These are phyloP conservation scores for Dentiscutata heterogama DNA, from an alignment of 371 early-diverging fungal genomes.

Conservation along the genomic window DNA sequence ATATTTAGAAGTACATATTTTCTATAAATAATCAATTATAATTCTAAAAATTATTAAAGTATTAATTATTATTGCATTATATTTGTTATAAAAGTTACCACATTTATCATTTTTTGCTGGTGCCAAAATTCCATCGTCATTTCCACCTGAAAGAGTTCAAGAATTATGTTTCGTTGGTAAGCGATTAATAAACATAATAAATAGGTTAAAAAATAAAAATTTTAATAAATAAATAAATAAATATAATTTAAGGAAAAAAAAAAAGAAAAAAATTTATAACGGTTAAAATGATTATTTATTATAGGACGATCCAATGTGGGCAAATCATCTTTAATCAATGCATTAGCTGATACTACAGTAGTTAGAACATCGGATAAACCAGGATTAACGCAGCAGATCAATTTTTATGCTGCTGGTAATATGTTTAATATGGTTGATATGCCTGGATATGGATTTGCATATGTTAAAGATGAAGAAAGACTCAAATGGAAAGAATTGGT, in stretches of 20 bases:
- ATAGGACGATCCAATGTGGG: conserved; percentile 83
- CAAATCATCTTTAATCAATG: conserved; percentile 81
- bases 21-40: neutral
- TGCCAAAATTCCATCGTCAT: conserved; percentile 67
- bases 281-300: too few relatives aligned
- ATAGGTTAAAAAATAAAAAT: conserved; percentile 36
- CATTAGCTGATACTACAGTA: conserved; percentile 68
- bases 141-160: conserved; percentile 67
- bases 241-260: too few relatives aligned
- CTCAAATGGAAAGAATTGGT: conserved; percentile 74
- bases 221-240: too few relatives aligned
- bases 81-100: conserved; percentile 59
- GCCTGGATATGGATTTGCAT: conserved; percentile 93
- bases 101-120: conserved; percentile 75
- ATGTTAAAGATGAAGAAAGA: conserved; percentile 73
- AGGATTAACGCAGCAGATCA: conserved; percentile 84
- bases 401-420: conserved; percentile 76
- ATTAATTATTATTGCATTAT: neutral
- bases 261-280: too few relatives aligned
- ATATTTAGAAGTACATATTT: conserved; percentile 16
- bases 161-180: conserved; percentile 78
- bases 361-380: conserved; percentile 79
- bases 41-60: neutral
- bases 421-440: conserved; percentile 82
- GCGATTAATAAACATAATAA: conserved; percentile 3